Base-by-base conservation (phyloP, 345 rosid genomes). In the Heritiera fomes region DNA sequence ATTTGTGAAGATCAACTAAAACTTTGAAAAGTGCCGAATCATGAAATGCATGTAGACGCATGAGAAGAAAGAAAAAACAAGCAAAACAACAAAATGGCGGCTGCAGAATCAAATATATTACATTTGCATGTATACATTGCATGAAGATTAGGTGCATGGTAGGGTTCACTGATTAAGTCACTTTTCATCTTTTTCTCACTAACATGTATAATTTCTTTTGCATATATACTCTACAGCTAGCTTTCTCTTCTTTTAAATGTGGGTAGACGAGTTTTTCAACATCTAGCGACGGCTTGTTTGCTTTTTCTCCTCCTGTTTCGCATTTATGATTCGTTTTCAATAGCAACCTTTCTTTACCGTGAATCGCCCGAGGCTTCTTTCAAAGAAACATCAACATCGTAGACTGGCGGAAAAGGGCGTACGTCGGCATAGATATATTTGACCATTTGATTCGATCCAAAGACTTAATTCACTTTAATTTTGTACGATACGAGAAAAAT, bases 91-190 rank as follows among this genome's bases (percentile, higher is more conserved):
- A 52, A 50, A 71, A 43, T 32, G 61, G 11, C 32, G 75, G 30
- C 46, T 8, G 75, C 75, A 52, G 60, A 52, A 71, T 52, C 59
- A 8, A 50, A 71, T 3, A 49, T 20, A 13, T 30, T 18, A 43
- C 53, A 12, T 50, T 11, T 43, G 0, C 43, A 17, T 7, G 40
- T 10, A 47, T 50, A 50, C 59, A 71, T 50, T 71, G 75, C 75
- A 71, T 50, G 75, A 5, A 71, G 75, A 71, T 70, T 49, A 70
- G 59, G 74, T 49, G 43, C 75, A 49, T 49, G 59, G 43, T 71
- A 49, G 30, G 59, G 47, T 49, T 71, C 12, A 47, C 55, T 28
- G 56, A 14, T 49, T 28, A 13, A 66, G 49, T 66, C 8, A 23
- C 71, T 50, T 50, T 63, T 66, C 38, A 34, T 41, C 28, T 66